Conservation (phyloP, 2,329 filamentous ascomycete genomes). For the Proliferodiscus dingleyae region DNA sequence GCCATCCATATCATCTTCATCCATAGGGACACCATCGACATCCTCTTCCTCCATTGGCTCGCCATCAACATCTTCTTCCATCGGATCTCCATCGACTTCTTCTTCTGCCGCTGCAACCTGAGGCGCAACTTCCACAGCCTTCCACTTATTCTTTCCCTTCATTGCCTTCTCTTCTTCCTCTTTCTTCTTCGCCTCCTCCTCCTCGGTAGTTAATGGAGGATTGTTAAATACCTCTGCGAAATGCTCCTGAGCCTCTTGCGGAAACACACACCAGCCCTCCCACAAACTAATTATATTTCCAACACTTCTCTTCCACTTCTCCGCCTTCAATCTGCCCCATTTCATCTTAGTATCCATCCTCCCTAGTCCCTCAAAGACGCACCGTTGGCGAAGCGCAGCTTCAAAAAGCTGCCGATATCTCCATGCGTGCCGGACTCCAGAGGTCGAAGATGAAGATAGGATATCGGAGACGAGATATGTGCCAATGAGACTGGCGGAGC, state of each 20-base stretch:
- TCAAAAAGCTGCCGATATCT: conserved; percentile 65
- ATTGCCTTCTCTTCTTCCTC: conserved; percentile 26
- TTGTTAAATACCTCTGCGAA: conserved; percentile 68
- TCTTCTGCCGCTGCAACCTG: conserved; percentile 38
- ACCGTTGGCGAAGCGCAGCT: conserved; percentile 49
- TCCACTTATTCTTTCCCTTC: conserved; percentile 32
- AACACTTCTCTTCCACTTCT: conserved; percentile 61
- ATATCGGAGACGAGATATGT: conserved; percentile 74
- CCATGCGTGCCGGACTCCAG: conserved; percentile 63
- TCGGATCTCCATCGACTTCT: conserved; percentile 47
- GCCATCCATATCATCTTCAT: conserved; percentile 37
- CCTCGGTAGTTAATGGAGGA: conserved; percentile 50
- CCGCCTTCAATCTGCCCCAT: conserved; percentile 63
- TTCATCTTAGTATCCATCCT: conserved; percentile 54
- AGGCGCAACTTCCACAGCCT: conserved; percentile 33
- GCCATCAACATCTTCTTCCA: conserved; percentile 36
- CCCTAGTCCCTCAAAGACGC: conserved; percentile 60
- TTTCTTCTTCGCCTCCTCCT: conserved; percentile 32
- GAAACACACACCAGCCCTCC: conserved; percentile 69
- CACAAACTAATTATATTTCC: conserved; percentile 52
- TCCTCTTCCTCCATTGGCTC: conserved; percentile 38
- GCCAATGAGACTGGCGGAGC: conserved; percentile 70
- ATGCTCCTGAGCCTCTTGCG: conserved; percentile 65
- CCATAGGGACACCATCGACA: conserved; percentile 33
- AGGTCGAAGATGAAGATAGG: conserved; percentile 57